Conservation (phyloP, 2,329 filamentous ascomycete genomes). For the Fusarium marasasianum region DNA sequence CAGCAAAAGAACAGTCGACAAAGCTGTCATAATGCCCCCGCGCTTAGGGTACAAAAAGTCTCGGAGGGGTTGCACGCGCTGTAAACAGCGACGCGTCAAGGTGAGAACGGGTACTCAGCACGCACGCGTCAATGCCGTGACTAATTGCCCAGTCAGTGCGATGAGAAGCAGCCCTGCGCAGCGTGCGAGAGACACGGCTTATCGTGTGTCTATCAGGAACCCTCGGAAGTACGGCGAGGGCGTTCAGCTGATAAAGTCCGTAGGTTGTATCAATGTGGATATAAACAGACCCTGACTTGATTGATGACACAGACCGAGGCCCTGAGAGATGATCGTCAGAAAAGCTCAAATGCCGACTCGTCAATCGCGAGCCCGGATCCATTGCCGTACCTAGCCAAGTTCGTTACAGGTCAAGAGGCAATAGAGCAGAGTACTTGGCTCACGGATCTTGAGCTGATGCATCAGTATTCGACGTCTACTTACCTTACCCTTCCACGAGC, state of each 20-base stretch:
- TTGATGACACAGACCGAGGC: background rate
- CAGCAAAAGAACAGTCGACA: no score
- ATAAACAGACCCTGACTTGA: background rate
- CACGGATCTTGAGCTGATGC: constrained; percentile 50
- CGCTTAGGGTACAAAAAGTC: constrained; percentile 50
- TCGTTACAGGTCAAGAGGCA: constrained; percentile 27
- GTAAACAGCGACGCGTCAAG: constrained; percentile 51
- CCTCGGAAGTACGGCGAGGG: constrained; percentile 3
- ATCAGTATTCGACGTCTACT: constrained; percentile 47
- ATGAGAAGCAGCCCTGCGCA: constrained; percentile 50
- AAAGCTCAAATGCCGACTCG: background rate
- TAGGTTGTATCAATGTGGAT: background rate
- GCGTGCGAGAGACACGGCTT: constrained; percentile 50
- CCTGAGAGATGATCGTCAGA: background rate
- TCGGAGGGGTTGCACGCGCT: constrained; percentile 48
- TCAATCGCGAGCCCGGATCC: constrained; percentile 18
- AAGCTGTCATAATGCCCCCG: constrained; percentile 2
- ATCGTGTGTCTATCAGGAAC: constrained; percentile 44
- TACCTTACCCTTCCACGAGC: constrained; percentile 46
- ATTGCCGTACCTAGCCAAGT: constrained; percentile 38
- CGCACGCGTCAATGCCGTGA: background rate
- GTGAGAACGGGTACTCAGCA: constrained; percentile 23
- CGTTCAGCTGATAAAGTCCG: background rate
- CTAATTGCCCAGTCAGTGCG: constrained; percentile 47
- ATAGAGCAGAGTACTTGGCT: constrained; percentile 42